These are phyloP conservation scores for Emydomyces testavorans DNA, from an alignment of 2,329 filamentous ascomycete species.

Conservation along the genomic window DNA sequence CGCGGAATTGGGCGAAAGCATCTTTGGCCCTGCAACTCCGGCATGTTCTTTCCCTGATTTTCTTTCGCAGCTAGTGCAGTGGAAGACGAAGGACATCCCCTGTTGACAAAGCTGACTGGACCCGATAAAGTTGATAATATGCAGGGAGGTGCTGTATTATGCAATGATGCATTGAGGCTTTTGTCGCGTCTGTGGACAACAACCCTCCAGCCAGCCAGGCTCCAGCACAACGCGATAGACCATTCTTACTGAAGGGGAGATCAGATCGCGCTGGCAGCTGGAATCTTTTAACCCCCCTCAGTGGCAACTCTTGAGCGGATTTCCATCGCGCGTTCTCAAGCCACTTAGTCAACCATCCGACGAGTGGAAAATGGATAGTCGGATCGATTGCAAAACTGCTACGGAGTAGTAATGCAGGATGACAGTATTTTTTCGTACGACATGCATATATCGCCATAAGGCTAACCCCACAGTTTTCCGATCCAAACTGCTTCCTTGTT, in stretches of 20 bases:
- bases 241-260: background rate
- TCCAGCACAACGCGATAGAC: background rate
- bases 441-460: slow-evolving; percentile 7
- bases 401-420: background rate
- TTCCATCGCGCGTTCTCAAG: background rate
- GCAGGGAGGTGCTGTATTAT: background rate
- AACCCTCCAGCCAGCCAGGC: too few relatives aligned
- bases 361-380: background rate
- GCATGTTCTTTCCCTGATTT: slow-evolving; percentile 1
- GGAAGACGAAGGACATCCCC: background rate
- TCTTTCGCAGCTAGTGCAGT: slow-evolving; percentile 3
- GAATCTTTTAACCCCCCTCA: background rate
- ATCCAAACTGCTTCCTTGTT: slow-evolving; percentile 1
- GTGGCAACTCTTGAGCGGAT: slow-evolving; percentile 5
- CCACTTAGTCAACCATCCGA: background rate
- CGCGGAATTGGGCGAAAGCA: background rate
- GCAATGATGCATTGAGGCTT: background rate
- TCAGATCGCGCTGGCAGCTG: background rate
- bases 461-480: slow-evolving; percentile 11
- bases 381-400: slow-evolving; percentile 1
- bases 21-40: background rate
- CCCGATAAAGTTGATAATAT: background rate
- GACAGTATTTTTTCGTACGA: background rate
- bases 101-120: background rate
- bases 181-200: too few relatives aligned